Base-by-base conservation (phyloP, 768 basidiomycete genomes). In the Boletales sp. region DNA sequence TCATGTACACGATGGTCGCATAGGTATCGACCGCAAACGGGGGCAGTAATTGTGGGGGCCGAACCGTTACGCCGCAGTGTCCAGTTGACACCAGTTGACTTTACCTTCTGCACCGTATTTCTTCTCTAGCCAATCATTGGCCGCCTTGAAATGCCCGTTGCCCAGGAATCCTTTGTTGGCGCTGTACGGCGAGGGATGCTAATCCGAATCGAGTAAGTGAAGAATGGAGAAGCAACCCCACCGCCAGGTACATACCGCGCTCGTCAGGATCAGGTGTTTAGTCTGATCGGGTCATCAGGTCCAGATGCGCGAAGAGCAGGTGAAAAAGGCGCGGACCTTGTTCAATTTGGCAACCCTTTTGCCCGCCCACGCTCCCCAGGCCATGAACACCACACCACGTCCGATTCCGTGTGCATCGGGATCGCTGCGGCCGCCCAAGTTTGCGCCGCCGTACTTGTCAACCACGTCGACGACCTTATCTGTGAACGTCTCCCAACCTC, bases 401-500 rank as follows among this genome's bases (percentile, higher is more conserved):
- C 87, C 83, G 47, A 79, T 63, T 25, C 84, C 86, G 51, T 64
- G 70, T 19, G 55, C 61, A 44, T 68, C 70, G 56, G 74, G 65
- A 50, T 62, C 56, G 39, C 50, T 64, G 17, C 60, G 62, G 46
- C 56, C 63, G 25, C 76, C 70, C 43, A 90, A 73, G 64, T 85
- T 86, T 46, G 86, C 80, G 57, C 90, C 81, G 50, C 85, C 84
- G 68, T 86, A 88, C 63, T 74, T 80, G 66, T 89, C 80, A 54
- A 94, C 84, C 51, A 84, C 77, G 54, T 86, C 80, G 50, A 95
- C 73, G 51, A 95, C 85, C 54, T 86, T 78, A 57, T 80, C 89
- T 5, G 94, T 96, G 65, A 95, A 96, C 44, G 77, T 69, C 66
- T 96, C 92, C 94, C 94, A 96, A 49, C 94, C 94, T 67, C 77